Evolutionary conservation across 129 eudicot genomes (phyloP).

Genomic region (Cynara cardunculus): DNA sequence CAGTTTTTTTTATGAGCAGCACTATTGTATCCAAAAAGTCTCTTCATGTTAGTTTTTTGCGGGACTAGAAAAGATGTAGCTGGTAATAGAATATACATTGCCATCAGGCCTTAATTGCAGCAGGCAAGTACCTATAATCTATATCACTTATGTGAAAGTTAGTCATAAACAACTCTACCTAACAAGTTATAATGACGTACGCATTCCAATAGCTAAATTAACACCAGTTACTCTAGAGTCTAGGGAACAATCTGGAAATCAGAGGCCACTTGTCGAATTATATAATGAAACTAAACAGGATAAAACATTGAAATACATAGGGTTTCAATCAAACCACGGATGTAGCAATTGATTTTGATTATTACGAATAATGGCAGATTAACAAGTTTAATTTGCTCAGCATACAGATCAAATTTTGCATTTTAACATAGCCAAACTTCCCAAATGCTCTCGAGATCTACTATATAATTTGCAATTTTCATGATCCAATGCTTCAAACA

Average conservation of each 20-base stretch:
- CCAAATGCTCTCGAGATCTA: not conserved
- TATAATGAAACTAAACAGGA: not conserved
- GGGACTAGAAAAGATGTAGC: not conserved
- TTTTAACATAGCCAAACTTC: not conserved
- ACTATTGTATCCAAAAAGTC: not conserved
- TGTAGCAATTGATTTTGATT: not conserved
- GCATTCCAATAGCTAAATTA: not conserved
- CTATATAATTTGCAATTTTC: not conserved
- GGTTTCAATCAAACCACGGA: constrained; percentile 11
- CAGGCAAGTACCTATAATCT: constrained; percentile 3
- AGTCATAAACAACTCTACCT: not conserved
- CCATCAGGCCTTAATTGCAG: constrained; percentile 1
- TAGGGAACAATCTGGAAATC: not conserved
- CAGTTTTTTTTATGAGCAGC: not conserved
- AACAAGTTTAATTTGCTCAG: not conserved
- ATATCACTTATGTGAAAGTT: not conserved
- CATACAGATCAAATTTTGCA: not conserved
- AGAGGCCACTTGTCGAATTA: not conserved
- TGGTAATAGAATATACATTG: not conserved
- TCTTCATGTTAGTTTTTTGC: not conserved
- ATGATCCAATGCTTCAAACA: constrained; percentile 5
- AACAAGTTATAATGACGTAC: not conserved
- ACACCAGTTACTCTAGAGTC: not conserved
- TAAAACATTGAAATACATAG: constrained; percentile 1
- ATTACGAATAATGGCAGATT: not conserved